Evolutionary conservation across 257 asterid genomes (phyloP).

Genomic region (Gardenia jasminoides): DNA sequence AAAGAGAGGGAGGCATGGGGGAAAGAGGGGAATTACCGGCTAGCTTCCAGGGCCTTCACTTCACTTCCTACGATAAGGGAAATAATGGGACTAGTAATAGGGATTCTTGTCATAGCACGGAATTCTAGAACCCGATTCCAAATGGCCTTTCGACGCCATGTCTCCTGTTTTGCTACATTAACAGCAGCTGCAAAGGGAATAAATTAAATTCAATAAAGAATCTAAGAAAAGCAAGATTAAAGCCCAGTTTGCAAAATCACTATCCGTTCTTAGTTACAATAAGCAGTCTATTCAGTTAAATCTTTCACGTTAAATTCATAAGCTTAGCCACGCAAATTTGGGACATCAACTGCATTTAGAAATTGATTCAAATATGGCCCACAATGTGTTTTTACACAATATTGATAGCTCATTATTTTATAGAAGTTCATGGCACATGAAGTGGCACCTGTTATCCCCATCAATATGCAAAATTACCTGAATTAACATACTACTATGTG

Average conservation of each 20-base stretch:
- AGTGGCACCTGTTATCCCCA: not conserved
- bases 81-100: slow-evolving; percentile 45
- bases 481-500: not conserved
- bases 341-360: not conserved
- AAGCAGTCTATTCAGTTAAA: not conserved
- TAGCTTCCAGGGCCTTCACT: slow-evolving; percentile 87
- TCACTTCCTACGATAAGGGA: slow-evolving; percentile 78
- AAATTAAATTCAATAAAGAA: not conserved
- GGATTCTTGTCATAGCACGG: slow-evolving; percentile 47
- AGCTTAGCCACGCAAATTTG: not conserved
- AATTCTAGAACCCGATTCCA: slow-evolving; percentile 67
- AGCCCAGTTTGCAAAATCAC: not conserved
- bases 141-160: slow-evolving; percentile 80
- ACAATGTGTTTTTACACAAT: not conserved
- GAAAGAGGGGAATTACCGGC: slow-evolving; percentile 54
- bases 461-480: not conserved
- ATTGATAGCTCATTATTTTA: not conserved
- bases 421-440: not conserved
- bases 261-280: not conserved
- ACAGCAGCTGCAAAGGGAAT: slow-evolving; percentile 67
- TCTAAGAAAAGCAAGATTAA: not conserved
- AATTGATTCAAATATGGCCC: not conserved
- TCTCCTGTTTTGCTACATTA: slow-evolving; percentile 68
- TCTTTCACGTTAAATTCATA: not conserved
- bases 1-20: not conserved